These are phyloP conservation scores for Clavariopsis aquatica DNA, from an alignment of 495 filamentous ascomycete genomes.

Conservation along the genomic window DNA sequence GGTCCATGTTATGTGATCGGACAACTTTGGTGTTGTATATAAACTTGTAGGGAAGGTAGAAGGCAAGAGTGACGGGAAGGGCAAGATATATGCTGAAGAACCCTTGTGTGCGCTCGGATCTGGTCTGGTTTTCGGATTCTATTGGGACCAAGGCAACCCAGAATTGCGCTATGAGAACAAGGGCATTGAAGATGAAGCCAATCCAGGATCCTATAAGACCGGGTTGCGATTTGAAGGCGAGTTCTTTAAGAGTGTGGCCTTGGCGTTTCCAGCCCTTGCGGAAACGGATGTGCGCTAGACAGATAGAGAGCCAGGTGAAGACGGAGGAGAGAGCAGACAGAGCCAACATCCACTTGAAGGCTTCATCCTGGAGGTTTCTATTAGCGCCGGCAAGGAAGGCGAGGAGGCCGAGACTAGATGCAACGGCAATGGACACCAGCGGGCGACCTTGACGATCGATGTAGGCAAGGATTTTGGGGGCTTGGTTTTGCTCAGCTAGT, in stretches of 20 bases:
- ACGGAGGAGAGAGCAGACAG: slow-evolving; percentile 85
- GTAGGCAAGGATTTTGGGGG: slow-evolving; percentile 45
- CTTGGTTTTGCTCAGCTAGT: slow-evolving; percentile 45
- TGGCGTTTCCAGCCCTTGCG: slow-evolving; percentile 72
- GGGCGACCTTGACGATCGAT: slow-evolving; percentile 47
- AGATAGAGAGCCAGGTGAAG: slow-evolving; percentile 93
- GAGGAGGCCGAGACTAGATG: slow-evolving; percentile 71
- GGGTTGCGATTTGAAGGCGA: slow-evolving; percentile 78
- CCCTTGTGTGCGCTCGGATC: slow-evolving; percentile 52
- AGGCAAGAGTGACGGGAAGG: slow-evolving; percentile 73
- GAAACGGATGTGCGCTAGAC: slow-evolving; percentile 88
- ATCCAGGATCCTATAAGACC: slow-evolving; percentile 83
- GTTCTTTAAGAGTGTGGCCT: slow-evolving; percentile 68
- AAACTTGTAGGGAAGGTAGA: slow-evolving; percentile 80
- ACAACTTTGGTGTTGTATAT: slow-evolving; percentile 70
- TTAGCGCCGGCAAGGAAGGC: slow-evolving; percentile 73
- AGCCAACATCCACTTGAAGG: slow-evolving; percentile 87
- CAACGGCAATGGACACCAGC: slow-evolving; percentile 68
- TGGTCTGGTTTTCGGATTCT: slow-evolving; percentile 52
- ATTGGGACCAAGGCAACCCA: slow-evolving; percentile 87
- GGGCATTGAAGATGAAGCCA: slow-evolving; percentile 73
- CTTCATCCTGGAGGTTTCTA: slow-evolving; percentile 56
- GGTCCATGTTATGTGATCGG: slow-evolving; percentile 70
- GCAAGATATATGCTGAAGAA: slow-evolving; percentile 85
- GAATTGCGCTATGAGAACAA: slow-evolving; percentile 90